Conservation (phyloP, 768 basidiomycete genomes). For the Collybia sordida region DNA sequence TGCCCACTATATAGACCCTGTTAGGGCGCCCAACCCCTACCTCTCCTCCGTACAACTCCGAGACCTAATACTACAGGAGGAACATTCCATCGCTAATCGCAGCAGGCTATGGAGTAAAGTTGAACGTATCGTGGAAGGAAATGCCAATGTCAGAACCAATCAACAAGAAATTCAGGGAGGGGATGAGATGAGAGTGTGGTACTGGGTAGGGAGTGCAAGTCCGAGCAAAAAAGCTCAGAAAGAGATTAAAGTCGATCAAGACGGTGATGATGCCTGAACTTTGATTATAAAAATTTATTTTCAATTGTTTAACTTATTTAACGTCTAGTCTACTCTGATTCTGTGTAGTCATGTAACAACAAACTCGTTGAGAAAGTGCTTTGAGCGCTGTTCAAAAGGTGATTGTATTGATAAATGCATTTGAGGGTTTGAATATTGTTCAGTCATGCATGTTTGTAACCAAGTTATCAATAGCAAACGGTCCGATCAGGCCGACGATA, state of each 20-base stretch:
- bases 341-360: background rate
- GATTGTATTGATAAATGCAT: no score
- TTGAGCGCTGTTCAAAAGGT: no score
- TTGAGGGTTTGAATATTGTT: no score
- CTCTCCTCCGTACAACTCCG: constrained; percentile 86
- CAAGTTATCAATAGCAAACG: no score
- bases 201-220: constrained; percentile 72
- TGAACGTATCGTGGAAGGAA: constrained; percentile 83
- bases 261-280: background rate
- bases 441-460: no score
- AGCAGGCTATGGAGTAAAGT: constrained; percentile 79
- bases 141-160: constrained; percentile 86
- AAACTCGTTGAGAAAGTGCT: background rate
- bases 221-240: constrained; percentile 12
- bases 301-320: background rate
- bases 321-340: background rate
- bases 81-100: constrained; percentile 69
- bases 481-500: no score
- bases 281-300: background rate
- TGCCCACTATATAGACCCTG: constrained; percentile 79
- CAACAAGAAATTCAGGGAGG: constrained; percentile 83
- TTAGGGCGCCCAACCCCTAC: constrained; percentile 71
- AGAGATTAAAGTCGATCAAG: no score
- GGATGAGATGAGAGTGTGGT: constrained; percentile 88
- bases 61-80: constrained; percentile 79